These are phyloP conservation scores for Syncephalis fuscata DNA, from an alignment of 371 early-diverging fungal species.

Conservation along the genomic window DNA sequence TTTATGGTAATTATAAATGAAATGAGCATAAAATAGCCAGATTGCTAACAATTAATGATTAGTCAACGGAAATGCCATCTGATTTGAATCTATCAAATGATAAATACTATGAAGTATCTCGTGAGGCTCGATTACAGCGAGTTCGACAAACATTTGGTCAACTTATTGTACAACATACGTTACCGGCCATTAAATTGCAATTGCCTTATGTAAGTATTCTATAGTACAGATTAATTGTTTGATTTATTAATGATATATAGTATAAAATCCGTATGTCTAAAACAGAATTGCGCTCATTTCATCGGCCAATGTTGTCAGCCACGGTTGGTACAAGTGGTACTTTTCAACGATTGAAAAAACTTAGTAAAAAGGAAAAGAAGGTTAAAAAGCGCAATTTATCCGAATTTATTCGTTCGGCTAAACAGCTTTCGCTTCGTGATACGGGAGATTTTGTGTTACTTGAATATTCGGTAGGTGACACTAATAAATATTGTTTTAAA, in stretches of 20 bases:
- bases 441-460: slow-evolving; percentile 68
- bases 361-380: slow-evolving; percentile 47
- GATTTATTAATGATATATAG: slow-evolving; percentile 13
- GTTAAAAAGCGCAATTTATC: slow-evolving; percentile 54
- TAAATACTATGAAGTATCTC: slow-evolving; percentile 69
- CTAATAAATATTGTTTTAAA: background rate
- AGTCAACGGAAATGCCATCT: slow-evolving; percentile 6
- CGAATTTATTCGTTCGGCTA: slow-evolving; percentile 66
- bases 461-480: slow-evolving; percentile 70
- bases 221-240: background rate
- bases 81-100: slow-evolving; percentile 94
- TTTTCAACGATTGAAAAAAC: slow-evolving; percentile 21
- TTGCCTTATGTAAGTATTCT: slow-evolving; percentile 46
- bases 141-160: slow-evolving; percentile 85
- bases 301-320: slow-evolving; percentile 71
- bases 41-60: slow-evolving; percentile 7
- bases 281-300: slow-evolving; percentile 84
- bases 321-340: slow-evolving; percentile 8
- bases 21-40: background rate
- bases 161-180: slow-evolving; percentile 80
- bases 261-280: slow-evolving; percentile 82
- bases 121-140: slow-evolving; percentile 50
- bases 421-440: slow-evolving; percentile 87
- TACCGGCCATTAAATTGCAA: slow-evolving; percentile 84
- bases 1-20: too few species aligned